Evolutionary conservation across 2,329 filamentous ascomycete species (phyloP).

Genomic region (Metarhizium anisopliae): DNA sequence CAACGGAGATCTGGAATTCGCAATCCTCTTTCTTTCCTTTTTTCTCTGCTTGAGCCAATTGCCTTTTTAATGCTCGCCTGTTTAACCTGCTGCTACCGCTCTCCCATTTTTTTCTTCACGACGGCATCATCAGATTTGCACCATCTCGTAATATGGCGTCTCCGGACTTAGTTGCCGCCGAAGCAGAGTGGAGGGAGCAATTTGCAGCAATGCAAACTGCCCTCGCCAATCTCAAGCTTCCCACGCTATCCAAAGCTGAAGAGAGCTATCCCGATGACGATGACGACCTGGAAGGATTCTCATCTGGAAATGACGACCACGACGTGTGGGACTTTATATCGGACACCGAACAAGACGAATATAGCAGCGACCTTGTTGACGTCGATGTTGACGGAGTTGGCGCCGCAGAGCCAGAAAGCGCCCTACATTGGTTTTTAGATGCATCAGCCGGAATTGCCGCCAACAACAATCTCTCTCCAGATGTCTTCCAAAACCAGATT

Average conservation of each 20-base stretch:
- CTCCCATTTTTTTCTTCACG: neutral
- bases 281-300: constrained; percentile 50
- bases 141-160: constrained; percentile 22
- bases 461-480: constrained; percentile 57
- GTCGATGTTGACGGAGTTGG: constrained; percentile 22
- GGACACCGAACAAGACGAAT: constrained; percentile 57
- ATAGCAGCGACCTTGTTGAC: constrained; percentile 57
- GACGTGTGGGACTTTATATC: constrained; percentile 93
- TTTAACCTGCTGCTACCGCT: neutral
- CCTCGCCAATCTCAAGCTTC: constrained; percentile 61
- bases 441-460: constrained; percentile 60
- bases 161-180: constrained; percentile 28
- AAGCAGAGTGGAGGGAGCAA: constrained; percentile 72
- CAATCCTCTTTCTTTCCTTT: too few species aligned
- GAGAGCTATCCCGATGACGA: constrained; percentile 47
- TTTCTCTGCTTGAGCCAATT: neutral
- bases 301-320: constrained; percentile 55
- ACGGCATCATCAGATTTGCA: neutral
- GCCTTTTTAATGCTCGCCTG: neutral
- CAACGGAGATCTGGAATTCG: too few species aligned
- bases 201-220: constrained; percentile 79
- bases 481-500: constrained; percentile 71
- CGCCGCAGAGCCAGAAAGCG: constrained; percentile 32
- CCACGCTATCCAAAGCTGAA: constrained; percentile 30
- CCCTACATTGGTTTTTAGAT: constrained; percentile 59